Evolutionary conservation across 2,329 filamentous ascomycete species (phyloP).

Genomic region (Chrysoporthe austroafricana): DNA sequence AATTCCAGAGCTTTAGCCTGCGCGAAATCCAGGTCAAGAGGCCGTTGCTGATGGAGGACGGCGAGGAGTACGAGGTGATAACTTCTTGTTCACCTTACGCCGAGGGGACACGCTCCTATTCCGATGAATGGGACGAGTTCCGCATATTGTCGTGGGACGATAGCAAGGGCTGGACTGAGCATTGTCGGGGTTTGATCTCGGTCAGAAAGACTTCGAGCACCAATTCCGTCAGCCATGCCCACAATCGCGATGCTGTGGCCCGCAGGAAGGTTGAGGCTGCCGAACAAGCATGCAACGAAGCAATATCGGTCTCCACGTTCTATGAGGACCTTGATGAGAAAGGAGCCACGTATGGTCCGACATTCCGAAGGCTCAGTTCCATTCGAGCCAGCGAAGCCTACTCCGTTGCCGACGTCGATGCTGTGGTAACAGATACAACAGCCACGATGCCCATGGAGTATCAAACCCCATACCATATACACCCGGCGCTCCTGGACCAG

Average conservation of each 20-base stretch:
- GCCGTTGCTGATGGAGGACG: constrained; percentile 38
- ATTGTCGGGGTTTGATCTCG: constrained; percentile 35
- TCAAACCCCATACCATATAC: constrained; percentile 49
- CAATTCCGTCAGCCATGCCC: constrained; percentile 11
- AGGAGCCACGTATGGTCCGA: constrained; percentile 28
- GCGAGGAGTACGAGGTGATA: constrained; percentile 35
- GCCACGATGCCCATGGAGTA: constrained; percentile 49
- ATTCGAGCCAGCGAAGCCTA: constrained; percentile 29
- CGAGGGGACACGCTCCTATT: constrained; percentile 29
- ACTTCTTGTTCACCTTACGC: constrained; percentile 31
- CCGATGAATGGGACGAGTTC: constrained; percentile 36
- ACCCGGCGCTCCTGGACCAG: constrained; percentile 51
- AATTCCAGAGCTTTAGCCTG: constrained; percentile 33
- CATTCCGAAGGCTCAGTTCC: constrained; percentile 19
- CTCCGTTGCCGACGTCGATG: constrained; percentile 40
- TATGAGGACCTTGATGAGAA: constrained; percentile 26
- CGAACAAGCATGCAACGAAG: constrained; percentile 14
- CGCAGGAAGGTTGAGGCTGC: constrained; percentile 16
- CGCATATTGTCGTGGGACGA: constrained; percentile 37
- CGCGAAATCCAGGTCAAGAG: constrained; percentile 36
- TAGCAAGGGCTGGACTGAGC: constrained; percentile 36
- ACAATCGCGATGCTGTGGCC: background rate
- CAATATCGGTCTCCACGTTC: constrained; percentile 14
- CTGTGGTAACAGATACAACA: constrained; percentile 45
- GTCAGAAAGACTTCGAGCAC: constrained; percentile 14